These are phyloP conservation scores for Collybiopsis confluens DNA, from an alignment of 768 basidiomycete genomes.

Conservation along the genomic window DNA sequence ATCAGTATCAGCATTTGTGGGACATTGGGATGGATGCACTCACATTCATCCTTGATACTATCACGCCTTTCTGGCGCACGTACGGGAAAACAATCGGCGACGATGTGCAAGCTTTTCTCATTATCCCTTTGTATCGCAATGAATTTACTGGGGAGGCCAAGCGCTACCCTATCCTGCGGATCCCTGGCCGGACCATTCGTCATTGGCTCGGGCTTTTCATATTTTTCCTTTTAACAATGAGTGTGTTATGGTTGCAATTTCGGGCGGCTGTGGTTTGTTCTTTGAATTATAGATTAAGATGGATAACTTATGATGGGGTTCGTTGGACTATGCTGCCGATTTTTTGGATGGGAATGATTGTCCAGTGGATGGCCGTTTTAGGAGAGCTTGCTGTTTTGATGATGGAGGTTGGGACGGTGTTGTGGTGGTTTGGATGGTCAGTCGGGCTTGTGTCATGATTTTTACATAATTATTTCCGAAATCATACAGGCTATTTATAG, in stretches of 20 bases:
- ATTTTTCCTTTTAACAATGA: constrained; percentile 46
- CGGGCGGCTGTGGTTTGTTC: constrained; percentile 56
- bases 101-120: constrained; percentile 76
- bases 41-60: constrained; percentile 70
- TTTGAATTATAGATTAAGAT: constrained; percentile 47
- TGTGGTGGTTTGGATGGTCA: constrained; percentile 78
- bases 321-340: constrained; percentile 48
- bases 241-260: constrained; percentile 48
- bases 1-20: constrained; percentile 79
- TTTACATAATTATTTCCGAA: background rate
- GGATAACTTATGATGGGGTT: constrained; percentile 57
- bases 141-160: constrained; percentile 79
- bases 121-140: constrained; percentile 78
- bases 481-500: too few relatives aligned
- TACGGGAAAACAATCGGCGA: constrained; percentile 81
- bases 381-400: constrained; percentile 58
- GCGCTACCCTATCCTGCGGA: constrained; percentile 51
- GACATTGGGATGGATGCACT: constrained; percentile 76
- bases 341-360: constrained; percentile 58
- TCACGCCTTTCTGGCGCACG: constrained; percentile 77
- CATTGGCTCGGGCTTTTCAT: constrained; percentile 65
- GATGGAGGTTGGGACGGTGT: constrained; percentile 49
- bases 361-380: constrained; percentile 66
- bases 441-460: constrained; percentile 42
- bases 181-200: constrained; percentile 60